Evolutionary conservation across 164 flowering plant genomes (phyloP).

Genomic region (Aristolochia californica): DNA sequence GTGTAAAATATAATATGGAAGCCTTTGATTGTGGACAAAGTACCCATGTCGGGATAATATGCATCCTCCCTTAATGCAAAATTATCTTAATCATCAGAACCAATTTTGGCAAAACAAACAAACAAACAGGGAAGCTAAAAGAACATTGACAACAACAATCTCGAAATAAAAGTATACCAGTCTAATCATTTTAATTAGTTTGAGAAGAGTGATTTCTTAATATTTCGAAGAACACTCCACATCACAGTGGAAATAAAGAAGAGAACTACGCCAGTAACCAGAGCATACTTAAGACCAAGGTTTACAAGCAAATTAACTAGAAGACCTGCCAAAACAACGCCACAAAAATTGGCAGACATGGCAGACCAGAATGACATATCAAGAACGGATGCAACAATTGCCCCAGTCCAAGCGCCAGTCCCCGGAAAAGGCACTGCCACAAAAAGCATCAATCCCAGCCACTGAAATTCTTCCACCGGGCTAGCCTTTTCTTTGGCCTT

Average conservation of each 20-base stretch:
- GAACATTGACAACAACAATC: too few species aligned
- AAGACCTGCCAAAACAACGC: conserved; percentile 80
- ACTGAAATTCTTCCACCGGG: conserved; percentile 88
- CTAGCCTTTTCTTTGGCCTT: conserved; percentile 78
- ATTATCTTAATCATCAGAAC: too few species aligned
- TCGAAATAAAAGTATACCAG: too few species aligned
- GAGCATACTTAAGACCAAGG: conserved; percentile 88
- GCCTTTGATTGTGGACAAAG: too few species aligned
- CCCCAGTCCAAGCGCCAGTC: conserved; percentile 99
- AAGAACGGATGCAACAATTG: conserved; percentile 74
- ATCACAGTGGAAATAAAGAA: conserved; percentile 74
- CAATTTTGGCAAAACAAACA: too few species aligned
- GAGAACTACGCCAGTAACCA: conserved; percentile 52
- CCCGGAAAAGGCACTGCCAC: conserved; percentile 99
- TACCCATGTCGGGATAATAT: too few species aligned
- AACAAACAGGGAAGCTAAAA: too few species aligned
- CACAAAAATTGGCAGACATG: conserved; percentile 57
- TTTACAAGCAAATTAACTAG: conserved; percentile 86
- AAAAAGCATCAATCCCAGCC: conserved; percentile 97
- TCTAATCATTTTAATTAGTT: background rate
- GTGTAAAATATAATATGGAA: too few species aligned
- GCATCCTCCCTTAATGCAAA: too few species aligned
- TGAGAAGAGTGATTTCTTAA: conserved; percentile 40
- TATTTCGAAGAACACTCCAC: conserved; percentile 69
- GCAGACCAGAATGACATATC: conserved; percentile 94